Percentiles rank a stretch among this genome's conserved stretches.
Conservation (phyloP, 2,329 filamentous ascomycete genomes). For the Knoxdaviesia proteae region DNA sequence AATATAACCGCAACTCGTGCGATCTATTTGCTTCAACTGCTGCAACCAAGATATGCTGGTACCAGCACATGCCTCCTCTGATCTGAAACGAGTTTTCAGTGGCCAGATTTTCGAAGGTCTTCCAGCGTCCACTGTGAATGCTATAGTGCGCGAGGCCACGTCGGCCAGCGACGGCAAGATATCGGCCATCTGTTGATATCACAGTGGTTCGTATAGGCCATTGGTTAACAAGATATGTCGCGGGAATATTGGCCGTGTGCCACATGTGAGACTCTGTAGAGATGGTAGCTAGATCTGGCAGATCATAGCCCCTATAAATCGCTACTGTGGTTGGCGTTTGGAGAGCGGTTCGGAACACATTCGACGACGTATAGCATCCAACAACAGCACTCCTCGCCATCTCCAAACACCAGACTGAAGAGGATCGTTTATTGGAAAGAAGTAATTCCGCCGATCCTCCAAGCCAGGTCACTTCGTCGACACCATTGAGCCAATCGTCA, state of each 20-base stretch:
- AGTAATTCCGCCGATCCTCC: constrained; percentile 74
- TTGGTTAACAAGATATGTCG: constrained; percentile 69
- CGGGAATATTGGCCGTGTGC: constrained; percentile 77
- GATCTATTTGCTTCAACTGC: constrained; percentile 71
- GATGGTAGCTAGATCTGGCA: constrained; percentile 75
- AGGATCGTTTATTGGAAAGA: constrained; percentile 47
- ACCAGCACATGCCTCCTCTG: constrained; percentile 95
- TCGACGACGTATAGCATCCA: constrained; percentile 78
- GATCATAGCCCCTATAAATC: constrained; percentile 82
- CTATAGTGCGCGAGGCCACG: constrained; percentile 91
- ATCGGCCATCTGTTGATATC: constrained; percentile 79
- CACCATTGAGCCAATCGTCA: constrained; percentile 69
- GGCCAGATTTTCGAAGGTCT: constrained; percentile 64
- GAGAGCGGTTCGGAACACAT: constrained; percentile 71
- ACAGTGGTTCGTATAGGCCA: constrained; percentile 82
- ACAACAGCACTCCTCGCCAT: constrained; percentile 88
- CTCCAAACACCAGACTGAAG: constrained; percentile 70
- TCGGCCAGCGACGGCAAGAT: constrained; percentile 86
- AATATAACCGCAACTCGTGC: constrained; percentile 81
- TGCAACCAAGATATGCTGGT: constrained; percentile 82
- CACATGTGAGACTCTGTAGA: constrained; percentile 86
- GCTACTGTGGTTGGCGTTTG: constrained; percentile 78
- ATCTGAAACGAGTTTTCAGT: constrained; percentile 84
- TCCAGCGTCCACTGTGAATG: constrained; percentile 84
- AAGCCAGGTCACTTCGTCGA: constrained; percentile 65